Conservation (phyloP, 225 moss, liverwort and hornwort genomes). For the Thuidium tamariscinum region DNA sequence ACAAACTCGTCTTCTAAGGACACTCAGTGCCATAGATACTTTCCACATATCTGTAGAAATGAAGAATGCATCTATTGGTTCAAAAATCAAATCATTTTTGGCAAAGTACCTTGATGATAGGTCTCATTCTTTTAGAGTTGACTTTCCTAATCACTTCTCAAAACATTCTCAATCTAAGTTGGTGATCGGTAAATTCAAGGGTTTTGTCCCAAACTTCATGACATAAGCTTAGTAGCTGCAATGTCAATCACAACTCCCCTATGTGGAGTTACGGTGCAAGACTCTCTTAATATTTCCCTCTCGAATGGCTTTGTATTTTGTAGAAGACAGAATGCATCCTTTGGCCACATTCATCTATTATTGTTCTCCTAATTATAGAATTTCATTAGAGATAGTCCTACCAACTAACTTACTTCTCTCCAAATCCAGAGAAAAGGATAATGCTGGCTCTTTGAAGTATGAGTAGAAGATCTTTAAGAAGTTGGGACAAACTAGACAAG, state of each 20-base stretch:
- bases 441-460: rapidly evolving
- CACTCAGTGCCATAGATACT: not conserved
- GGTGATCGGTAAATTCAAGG: rapidly evolving
- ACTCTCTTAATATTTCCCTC: too few species aligned
- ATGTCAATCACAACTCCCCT: too few species aligned
- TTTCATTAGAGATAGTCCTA: rapidly evolving
- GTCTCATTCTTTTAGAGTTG: not conserved
- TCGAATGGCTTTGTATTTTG: rapidly evolving
- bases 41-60: not conserved
- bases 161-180: not conserved
- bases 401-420: rapidly evolving
- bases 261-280: too few species aligned
- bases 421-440: rapidly evolving
- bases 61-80: not conserved
- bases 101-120: not conserved
- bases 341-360: rapidly evolving
- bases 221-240: rapidly evolving
- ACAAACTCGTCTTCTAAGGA: too few species aligned
- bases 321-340: rapidly evolving
- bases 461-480: not conserved
- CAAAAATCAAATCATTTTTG: not conserved
- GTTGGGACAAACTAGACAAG: rapidly evolving
- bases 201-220: not conserved
- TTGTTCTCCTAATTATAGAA: rapidly evolving
- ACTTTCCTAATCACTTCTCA: too few species aligned